Evolutionary conservation across 1,139 yeast genomes (phyloP).

Genomic region (Blastobotrys illinoisensis): DNA sequence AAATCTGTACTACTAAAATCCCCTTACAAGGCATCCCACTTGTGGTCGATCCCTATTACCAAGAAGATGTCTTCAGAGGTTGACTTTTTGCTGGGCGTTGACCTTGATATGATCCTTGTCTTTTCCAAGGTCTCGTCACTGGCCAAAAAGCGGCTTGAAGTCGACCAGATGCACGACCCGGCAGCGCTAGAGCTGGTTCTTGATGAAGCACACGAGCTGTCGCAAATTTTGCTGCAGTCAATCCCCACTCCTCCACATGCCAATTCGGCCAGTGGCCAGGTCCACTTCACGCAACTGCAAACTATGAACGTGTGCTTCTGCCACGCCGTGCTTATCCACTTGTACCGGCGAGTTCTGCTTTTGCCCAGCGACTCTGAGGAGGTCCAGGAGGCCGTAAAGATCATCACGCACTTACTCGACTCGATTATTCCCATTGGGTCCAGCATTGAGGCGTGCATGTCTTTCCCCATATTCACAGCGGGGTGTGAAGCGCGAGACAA

Average conservation of each 20-base stretch:
- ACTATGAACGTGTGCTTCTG: constrained; percentile 49
- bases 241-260: not conserved
- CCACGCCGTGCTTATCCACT: constrained; percentile 46
- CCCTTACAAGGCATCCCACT: constrained; percentile 17
- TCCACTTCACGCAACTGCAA: constrained; percentile 30
- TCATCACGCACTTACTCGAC: constrained; percentile 37
- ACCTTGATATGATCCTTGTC: constrained; percentile 45
- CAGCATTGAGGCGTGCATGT: constrained; percentile 48
- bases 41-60: constrained; percentile 23
- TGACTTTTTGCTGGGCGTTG: constrained; percentile 51
- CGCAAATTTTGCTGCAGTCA: not conserved
- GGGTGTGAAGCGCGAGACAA: constrained; percentile 48
- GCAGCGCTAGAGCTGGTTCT: not conserved
- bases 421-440: constrained; percentile 40
- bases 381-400: constrained; percentile 42
- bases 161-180: not conserved
- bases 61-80: constrained; percentile 31
- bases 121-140: constrained; percentile 45
- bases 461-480: constrained; percentile 49
- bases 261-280: not conserved
- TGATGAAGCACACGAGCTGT: constrained; percentile 15
- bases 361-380: constrained; percentile 41
- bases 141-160: constrained; percentile 31
- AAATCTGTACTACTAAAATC: constrained; percentile 24
- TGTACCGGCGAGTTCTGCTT: constrained; percentile 46